Evolutionary conservation across 345 rosid species (phyloP), one percentile per base, ranked within the genome.

Genomic region (Gossypioides kirkii): DNA sequence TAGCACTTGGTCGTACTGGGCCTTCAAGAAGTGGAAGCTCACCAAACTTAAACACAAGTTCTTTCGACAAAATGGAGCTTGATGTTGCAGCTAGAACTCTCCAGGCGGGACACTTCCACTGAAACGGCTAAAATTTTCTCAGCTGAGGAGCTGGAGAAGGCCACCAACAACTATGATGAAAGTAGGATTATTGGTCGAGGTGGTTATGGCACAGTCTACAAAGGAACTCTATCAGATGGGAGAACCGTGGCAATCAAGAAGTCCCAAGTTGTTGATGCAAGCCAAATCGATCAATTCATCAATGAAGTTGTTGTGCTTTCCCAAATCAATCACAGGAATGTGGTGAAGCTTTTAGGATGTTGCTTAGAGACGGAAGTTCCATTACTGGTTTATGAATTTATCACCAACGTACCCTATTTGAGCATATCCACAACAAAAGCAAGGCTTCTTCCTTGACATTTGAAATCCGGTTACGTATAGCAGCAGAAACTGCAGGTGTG

Each of bases 131-230:
- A 72, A 42, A 74, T 78, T 7, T 82, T 80, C 72, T 67, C 74
- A 10, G 78, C 69, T 1, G 72, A 65, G 47, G 65, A 78, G 4
- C 81, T 82, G 67, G 73, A 77, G 17, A 20, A 23, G 61, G 80
- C 80, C 32, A 78, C 82, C 1, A 76, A 70, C 18, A 72, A 71
- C 76, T 82, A 79, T 55, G 64, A 70, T 3, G 72, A 79, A 0
- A 76, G 61, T 2, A 70, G 72, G 45, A 73, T 82, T 73, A 0
- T 73, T 8, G 82, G 85, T 0, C 59, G 72, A 46, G 85, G 85
- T 52, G 80, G 82, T 18, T 79, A 76, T 10, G 84, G 82, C 53
- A 82, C 82, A 18, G 84, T 82, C 0, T 81, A 81, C 80, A 81
- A 73, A 76, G 82, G 84, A 14, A 73, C 55, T 26, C 66, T 82